A percentile compares a stretch with the other conserved stretches of the same genome.
Conservation (phyloP, 495 filamentous ascomycete genomes). For the Annulohypoxylon moriforme region DNA sequence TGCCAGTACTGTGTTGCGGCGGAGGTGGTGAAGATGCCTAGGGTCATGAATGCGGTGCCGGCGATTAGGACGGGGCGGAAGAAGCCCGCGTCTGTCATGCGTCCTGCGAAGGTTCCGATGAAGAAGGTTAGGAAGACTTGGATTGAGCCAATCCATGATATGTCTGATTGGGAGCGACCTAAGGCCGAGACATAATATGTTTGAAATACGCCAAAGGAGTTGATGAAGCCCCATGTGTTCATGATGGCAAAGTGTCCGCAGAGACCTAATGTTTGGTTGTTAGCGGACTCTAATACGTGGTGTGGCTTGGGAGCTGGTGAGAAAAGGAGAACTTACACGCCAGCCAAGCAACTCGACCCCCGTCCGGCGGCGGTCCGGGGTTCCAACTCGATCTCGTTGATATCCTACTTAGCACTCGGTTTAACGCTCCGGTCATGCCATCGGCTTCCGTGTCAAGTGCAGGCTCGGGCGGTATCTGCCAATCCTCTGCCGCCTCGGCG, state of each 20-base stretch:
- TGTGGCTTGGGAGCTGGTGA: background rate
- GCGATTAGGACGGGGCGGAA: conserved; percentile 52
- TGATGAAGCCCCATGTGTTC: conserved; percentile 66
- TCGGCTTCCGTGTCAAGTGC: conserved; percentile 43
- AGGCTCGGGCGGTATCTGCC: conserved; percentile 38
- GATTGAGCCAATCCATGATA: conserved; percentile 81
- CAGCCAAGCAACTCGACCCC: conserved; percentile 62
- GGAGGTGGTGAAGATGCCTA: conserved; percentile 80
- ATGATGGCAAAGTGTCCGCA: conserved; percentile 60
- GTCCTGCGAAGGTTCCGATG: conserved; percentile 73
- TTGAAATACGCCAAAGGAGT: conserved; percentile 85
- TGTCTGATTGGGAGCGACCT: conserved; percentile 66
- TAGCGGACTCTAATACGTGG: background rate
- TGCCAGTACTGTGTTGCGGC: conserved; percentile 79
- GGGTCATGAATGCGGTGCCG: conserved; percentile 62
- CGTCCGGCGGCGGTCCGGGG: conserved; percentile 65
- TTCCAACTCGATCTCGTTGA: conserved; percentile 57
- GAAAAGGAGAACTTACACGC: conserved; percentile 48
- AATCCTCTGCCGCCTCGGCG: conserved; percentile 28
- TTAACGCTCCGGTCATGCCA: conserved; percentile 44
- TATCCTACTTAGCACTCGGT: conserved; percentile 51
- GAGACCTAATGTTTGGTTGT: conserved; percentile 47
- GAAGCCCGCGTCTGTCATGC: conserved; percentile 75
- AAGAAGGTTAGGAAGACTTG: conserved; percentile 81
- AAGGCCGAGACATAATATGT: conserved; percentile 73